A percentile compares a stretch with the other conserved stretches of the same genome.
phyloP scores from a whole-genome alignment of 352 stramenopile species.

The Globisporangium yorkense region DNA sequence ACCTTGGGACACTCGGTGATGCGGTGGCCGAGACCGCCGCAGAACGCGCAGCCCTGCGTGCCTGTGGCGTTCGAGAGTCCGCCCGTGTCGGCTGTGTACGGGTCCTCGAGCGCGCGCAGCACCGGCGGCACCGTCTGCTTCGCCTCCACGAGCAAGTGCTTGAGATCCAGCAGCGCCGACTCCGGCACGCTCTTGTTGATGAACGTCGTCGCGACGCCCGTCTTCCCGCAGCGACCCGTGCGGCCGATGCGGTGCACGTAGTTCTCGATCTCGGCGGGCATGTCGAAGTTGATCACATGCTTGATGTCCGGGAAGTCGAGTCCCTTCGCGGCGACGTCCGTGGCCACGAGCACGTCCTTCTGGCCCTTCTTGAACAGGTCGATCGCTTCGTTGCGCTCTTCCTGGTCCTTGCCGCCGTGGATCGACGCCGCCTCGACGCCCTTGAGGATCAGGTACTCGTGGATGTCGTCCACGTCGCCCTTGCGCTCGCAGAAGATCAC shows the following conservation, averaged over 20 bases:
- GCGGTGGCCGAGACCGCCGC: constrained; percentile 96
- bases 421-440: constrained; percentile 94
- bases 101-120: constrained; percentile 97
- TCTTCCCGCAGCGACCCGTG: constrained; percentile 97
- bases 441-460: constrained; percentile 98
- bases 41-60: constrained; percentile 97
- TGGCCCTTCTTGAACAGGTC: constrained; percentile 89
- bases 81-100: constrained; percentile 57
- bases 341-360: constrained; percentile 98
- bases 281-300: constrained; percentile 99
- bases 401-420: constrained; percentile 97
- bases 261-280: constrained; percentile 99
- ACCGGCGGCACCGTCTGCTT: constrained; percentile 98
- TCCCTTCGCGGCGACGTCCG: constrained; percentile 97
- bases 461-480: constrained; percentile 97
- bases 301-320: constrained; percentile 99
- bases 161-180: constrained; percentile 97
- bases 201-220: constrained; percentile 97
- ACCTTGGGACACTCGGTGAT: constrained; percentile 99
- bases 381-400: constrained; percentile 97
- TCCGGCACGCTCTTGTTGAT: constrained; percentile 97
- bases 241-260: constrained; percentile 99
- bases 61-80: constrained; percentile 64
- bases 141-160: constrained; percentile 97
- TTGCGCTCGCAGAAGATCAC: constrained; percentile 98